phyloP scores from a whole-genome alignment of 441 rosid species.

The Pelargonium australe region DNA sequence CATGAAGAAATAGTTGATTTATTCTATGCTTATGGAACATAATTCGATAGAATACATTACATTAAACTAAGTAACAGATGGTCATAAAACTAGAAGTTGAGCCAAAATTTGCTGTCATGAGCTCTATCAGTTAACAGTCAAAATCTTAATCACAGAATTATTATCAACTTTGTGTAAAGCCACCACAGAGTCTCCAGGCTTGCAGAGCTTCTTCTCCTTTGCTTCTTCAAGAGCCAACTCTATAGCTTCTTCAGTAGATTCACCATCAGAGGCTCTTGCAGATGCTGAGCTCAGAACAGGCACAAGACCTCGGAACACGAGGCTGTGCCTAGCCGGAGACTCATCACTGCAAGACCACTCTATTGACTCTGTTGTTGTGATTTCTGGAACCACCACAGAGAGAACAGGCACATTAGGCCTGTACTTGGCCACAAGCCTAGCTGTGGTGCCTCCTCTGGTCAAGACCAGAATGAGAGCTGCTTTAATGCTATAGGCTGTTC shows the following conservation, averaged over 20 bases:
- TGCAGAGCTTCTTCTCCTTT: conserved; percentile 59
- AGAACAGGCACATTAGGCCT: conserved; percentile 80
- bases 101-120: too few relatives aligned
- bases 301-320: conserved; percentile 66
- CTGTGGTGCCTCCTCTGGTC: conserved; percentile 90
- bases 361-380: conserved; percentile 57
- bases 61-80: too few relatives aligned
- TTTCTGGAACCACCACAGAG: conserved; percentile 81
- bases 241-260: conserved; percentile 77
- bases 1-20: too few relatives aligned
- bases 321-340: conserved; percentile 86
- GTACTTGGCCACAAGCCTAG: conserved; percentile 88
- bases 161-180: conserved; percentile 75
- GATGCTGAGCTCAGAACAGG: conserved; percentile 73
- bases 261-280: conserved; percentile 69
- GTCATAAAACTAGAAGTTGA: too few relatives aligned
- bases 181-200: conserved; percentile 71
- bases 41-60: too few relatives aligned
- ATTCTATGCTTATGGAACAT: too few relatives aligned
- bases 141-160: conserved; percentile 83
- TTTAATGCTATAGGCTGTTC: conserved; percentile 68
- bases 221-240: conserved; percentile 64
- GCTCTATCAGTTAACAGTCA: conserved; percentile 49
- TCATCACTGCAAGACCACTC: conserved; percentile 91
- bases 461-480: conserved; percentile 76